Evolutionary conservation across 306 rosid genomes (phyloP).

Genomic region (Abrus precatorius): DNA sequence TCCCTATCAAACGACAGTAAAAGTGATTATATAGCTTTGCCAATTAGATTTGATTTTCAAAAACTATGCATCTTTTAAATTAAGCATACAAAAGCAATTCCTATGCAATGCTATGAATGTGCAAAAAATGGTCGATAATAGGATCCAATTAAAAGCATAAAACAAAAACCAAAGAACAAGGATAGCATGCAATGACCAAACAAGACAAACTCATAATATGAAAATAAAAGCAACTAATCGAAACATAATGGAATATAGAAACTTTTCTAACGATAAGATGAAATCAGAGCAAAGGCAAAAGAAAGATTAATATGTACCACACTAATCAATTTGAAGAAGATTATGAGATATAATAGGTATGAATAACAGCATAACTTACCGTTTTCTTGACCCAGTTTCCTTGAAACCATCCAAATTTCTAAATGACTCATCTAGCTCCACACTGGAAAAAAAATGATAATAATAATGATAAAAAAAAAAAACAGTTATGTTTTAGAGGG

Average conservation of each 20-base stretch:
- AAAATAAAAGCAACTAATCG: slow-evolving; percentile 12
- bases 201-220: neutral
- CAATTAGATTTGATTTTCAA: neutral
- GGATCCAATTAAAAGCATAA: neutral
- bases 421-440: slow-evolving; percentile 61
- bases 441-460: slow-evolving; percentile 47
- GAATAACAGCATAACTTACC: slow-evolving; percentile 49
- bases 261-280: neutral
- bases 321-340: slow-evolving; percentile 8
- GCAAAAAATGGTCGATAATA: neutral
- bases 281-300: neutral
- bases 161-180: neutral
- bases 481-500: neutral
- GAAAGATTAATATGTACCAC: neutral
- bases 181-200: slow-evolving; percentile 11
- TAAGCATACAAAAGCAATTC: neutral
- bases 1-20: neutral
- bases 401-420: slow-evolving; percentile 51
- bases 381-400: slow-evolving; percentile 66
- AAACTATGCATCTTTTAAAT: neutral
- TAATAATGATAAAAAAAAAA: neutral
- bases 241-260: neutral
- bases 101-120: neutral
- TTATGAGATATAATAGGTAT: neutral
- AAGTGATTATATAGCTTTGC: neutral